These are phyloP conservation scores for Arachnopeziza araneosa DNA, from an alignment of 2,329 filamentous ascomycete species.

Conservation along the genomic window DNA sequence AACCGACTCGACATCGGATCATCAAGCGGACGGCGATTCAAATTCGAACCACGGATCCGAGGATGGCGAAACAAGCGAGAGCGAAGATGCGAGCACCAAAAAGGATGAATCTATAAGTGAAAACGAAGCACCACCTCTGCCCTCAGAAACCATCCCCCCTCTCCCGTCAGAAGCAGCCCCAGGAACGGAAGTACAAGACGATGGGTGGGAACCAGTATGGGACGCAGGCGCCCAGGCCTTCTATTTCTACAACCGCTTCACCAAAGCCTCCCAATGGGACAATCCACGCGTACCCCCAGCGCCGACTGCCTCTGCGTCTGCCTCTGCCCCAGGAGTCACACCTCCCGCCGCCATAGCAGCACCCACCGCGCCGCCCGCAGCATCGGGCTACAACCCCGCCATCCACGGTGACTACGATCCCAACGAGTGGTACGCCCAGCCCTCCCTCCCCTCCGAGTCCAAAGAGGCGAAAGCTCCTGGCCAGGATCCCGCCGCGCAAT, in stretches of 20 bases:
- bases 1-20: neutral
- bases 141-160: constrained; percentile 28
- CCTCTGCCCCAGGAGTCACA: constrained; percentile 28
- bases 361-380: constrained; percentile 25
- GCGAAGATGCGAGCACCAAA: constrained; percentile 5
- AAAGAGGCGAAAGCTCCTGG: constrained; percentile 20
- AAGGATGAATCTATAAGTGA: neutral
- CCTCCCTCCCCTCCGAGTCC: constrained; percentile 35
- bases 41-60: neutral
- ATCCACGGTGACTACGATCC: constrained; percentile 97
- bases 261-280: constrained; percentile 71
- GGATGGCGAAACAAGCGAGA: constrained; percentile 7
- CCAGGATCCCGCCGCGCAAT: constrained; percentile 44
- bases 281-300: constrained; percentile 66
- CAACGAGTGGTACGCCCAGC: constrained; percentile 85
- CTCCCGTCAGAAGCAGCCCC: constrained; percentile 47
- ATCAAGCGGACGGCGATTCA: neutral
- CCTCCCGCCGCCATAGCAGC: constrained; percentile 24
- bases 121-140: constrained; percentile 36
- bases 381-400: constrained; percentile 80
- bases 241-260: constrained; percentile 83
- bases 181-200: constrained; percentile 48
- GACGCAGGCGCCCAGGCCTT: constrained; percentile 62
- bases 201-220: constrained; percentile 80
- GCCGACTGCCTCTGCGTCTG: constrained; percentile 11